Evolutionary conservation across 805 yeast species (phyloP), one percentile per base, ranked within the genome.

Genomic region (Lipomyces kockii): DNA sequence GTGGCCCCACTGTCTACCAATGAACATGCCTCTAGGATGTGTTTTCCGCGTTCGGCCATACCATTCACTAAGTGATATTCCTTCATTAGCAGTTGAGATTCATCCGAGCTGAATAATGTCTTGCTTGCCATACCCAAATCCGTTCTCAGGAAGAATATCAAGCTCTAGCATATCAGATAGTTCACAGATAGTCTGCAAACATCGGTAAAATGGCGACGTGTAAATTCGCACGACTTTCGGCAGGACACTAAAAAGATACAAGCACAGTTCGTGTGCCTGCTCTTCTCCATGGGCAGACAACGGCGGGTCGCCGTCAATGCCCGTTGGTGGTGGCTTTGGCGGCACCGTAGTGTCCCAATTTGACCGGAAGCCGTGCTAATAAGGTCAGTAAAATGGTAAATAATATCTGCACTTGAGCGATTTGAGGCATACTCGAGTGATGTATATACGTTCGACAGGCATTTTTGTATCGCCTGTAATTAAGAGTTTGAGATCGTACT

Each of bases 261-360:
- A 83, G 0, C 90, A 92, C 69, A 95, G 79, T 74, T 95, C 95
- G 52, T 84, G 81, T 0, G 98, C 96, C 79, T 95, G 98, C 11
- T 87, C 89, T 2, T 86, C 88, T 3, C 98, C 99, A 75, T 91
- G 97, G 1, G 86, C 86, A 0, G 98, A 95, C 70, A 95, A 81
- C 1, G 91, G 88, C 2, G 97, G 95, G 74, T 95, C 99, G 65
- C 93, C 88, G 67, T 89, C 93, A 22, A 93, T 87, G 0, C 97
- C 97, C 0, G 98, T 93, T 1, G 97, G 97, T 2, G 89, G 86
- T 22, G 63, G 61, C 0, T 90, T 89, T 71, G 89, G 90, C 29
- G 97, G 97, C 1, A 80, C 79, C 7, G 84, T 81, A 81, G 85
- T 68, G 74, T 85, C 82, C 97, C 97, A 92, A 76, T 93, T 92